phyloP scores from a whole-genome alignment of 2,329 filamentous ascomycete species.

The Tympanopsis confertula region DNA sequence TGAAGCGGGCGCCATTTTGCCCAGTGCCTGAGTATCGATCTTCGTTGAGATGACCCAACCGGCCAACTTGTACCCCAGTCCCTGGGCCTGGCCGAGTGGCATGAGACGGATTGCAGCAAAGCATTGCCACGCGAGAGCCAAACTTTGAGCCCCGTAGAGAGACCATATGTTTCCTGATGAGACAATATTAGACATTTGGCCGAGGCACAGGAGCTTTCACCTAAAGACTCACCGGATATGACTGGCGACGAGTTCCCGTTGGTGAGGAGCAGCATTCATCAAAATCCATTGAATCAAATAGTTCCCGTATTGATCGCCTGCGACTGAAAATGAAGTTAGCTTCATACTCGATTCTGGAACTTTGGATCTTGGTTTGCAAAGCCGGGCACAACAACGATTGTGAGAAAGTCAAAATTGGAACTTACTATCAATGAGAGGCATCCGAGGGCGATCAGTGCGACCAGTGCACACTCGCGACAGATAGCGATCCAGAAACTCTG shows the following conservation, averaged over 20 bases:
- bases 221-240: conserved; percentile 67
- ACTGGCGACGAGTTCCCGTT: conserved; percentile 82
- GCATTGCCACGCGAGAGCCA: conserved; percentile 94
- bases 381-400: too few species aligned
- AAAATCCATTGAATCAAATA: conserved; percentile 97
- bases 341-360: too few species aligned
- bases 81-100: conserved; percentile 81
- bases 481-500: conserved; percentile 84
- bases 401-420: too few species aligned
- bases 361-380: too few species aligned
- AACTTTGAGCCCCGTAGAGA: conserved; percentile 97
- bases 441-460: conserved; percentile 79
- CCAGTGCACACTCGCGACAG: conserved; percentile 89
- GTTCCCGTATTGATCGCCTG: conserved; percentile 97
- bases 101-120: conserved; percentile 89
- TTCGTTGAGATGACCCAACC: conserved; percentile 24
- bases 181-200: conserved; percentile 7
- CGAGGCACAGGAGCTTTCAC: too few species aligned
- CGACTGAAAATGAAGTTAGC: conserved; percentile 30
- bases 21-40: not conserved
- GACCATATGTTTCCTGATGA: conserved; percentile 77
- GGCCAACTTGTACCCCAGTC: conserved; percentile 51
- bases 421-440: conserved; percentile 77
- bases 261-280: conserved; percentile 74
- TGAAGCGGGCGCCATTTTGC: not conserved